Conservation (phyloP, 2,329 filamentous ascomycete species). For the Aspergillus sp. region DNA sequence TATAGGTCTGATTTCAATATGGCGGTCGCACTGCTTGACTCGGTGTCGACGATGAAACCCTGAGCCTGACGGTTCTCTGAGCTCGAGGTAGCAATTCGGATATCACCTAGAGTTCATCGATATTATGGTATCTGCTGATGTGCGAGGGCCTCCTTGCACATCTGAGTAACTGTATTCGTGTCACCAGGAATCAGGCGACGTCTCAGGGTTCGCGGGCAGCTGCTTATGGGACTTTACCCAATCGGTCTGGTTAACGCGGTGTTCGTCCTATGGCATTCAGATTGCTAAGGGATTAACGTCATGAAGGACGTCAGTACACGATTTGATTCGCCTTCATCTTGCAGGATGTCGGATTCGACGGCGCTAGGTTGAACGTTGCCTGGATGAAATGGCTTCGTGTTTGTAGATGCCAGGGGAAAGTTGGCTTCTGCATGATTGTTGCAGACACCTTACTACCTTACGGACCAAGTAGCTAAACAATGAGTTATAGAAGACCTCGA, state of each 20-base stretch:
- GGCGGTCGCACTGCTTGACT: conserved; percentile 3
- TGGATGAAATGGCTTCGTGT: too few species aligned
- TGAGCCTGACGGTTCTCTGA: neutral
- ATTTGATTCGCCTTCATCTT: neutral
- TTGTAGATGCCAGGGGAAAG: too few species aligned
- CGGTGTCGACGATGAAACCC: neutral
- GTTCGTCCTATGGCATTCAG: conserved; percentile 44
- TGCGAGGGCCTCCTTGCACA: conserved; percentile 25
- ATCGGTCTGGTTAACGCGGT: conserved; percentile 49
- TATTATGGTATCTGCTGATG: conserved; percentile 46
- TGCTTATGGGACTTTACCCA: conserved; percentile 39
- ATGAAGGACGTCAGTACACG: neutral
- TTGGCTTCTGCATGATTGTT: too few species aligned
- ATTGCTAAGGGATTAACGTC: neutral
- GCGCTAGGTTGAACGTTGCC: too few species aligned
- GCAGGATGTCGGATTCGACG: neutral
- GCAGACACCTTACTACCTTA: too few species aligned
- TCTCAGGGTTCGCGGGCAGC: conserved; percentile 44
- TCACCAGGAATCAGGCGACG: conserved; percentile 38
- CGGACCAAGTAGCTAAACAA: neutral
- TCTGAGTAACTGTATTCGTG: conserved; percentile 39
- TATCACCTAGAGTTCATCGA: conserved; percentile 53
- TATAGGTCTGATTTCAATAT: neutral
- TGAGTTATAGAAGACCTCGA: neutral
- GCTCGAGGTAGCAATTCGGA: conserved; percentile 31